These are phyloP conservation scores for Murraya koenigii DNA, from an alignment of 345 rosid genomes.

Conservation along the genomic window DNA sequence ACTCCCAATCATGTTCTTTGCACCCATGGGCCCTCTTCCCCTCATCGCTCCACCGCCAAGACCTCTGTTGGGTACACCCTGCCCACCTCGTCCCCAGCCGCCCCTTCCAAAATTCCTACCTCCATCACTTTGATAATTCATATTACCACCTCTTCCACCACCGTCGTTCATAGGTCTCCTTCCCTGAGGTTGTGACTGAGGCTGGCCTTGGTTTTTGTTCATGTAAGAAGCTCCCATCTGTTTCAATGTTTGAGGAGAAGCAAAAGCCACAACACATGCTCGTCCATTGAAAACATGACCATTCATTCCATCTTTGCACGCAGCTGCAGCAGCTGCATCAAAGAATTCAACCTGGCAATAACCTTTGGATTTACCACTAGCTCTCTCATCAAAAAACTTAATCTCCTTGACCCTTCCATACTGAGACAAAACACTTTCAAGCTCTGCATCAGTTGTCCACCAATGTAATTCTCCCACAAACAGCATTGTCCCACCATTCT, in stretches of 20 bases:
- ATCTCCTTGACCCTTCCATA: constrained; percentile 82
- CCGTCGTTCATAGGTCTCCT: constrained; percentile 73
- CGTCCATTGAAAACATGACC: constrained; percentile 68
- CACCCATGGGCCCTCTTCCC: constrained; percentile 52
- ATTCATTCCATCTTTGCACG: constrained; percentile 87
- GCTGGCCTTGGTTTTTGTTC: constrained; percentile 61
- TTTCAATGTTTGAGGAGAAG: constrained; percentile 77
- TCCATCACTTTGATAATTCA: constrained; percentile 64
- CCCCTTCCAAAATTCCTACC: constrained; percentile 80
- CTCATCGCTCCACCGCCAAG: constrained; percentile 65
- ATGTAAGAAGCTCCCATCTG: constrained; percentile 75
- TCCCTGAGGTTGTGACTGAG: constrained; percentile 61
- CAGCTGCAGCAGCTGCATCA: constrained; percentile 61
- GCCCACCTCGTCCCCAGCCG: constrained; percentile 73
- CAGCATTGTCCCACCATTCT: constrained; percentile 70
- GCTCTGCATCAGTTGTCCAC: constrained; percentile 93
- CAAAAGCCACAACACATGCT: constrained; percentile 83
- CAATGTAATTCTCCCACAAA: constrained; percentile 82
- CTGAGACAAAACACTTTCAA: constrained; percentile 63
- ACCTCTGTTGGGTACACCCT: constrained; percentile 54
- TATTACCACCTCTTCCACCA: constrained; percentile 59
- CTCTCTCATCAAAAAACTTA: constrained; percentile 83
- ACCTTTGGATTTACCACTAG: constrained; percentile 89
- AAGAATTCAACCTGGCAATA: constrained; percentile 86
- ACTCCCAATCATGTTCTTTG: constrained; percentile 54